Evolutionary conservation across 352 stramenopile species (phyloP).

Genomic region (Phytopythium mirpurense): DNA sequence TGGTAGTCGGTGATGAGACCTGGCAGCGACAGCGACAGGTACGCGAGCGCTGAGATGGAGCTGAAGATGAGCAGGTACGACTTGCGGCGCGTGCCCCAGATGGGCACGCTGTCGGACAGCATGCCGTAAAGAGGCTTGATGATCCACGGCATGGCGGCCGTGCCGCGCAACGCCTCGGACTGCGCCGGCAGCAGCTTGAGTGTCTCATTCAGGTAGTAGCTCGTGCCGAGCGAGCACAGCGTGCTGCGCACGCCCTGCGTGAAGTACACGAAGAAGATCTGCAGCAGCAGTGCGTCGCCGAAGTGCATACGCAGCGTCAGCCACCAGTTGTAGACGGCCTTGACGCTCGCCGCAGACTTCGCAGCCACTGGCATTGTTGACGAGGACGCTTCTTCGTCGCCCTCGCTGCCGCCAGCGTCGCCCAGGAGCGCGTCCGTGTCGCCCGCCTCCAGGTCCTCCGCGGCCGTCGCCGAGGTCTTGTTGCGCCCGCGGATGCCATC

Average conservation of each 20-base stretch:
- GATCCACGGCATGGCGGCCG: conserved; percentile 73
- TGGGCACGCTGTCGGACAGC: conserved; percentile 68
- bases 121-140: conserved; percentile 80
- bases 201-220: conserved; percentile 78
- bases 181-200: conserved; percentile 58
- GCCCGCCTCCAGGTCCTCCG: conserved; percentile 14
- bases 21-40: conserved; percentile 54
- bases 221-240: conserved; percentile 69
- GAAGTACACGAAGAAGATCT: conserved; percentile 86
- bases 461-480: conserved; percentile 19
- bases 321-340: conserved; percentile 52
- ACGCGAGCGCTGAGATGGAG: conserved; percentile 44
- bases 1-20: conserved; percentile 51
- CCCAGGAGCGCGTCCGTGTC: conserved; percentile 6
- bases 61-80: conserved; percentile 78
- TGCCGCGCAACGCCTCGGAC: conserved; percentile 58
- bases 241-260: conserved; percentile 74
- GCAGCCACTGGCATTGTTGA: conserved; percentile 3
- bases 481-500: conserved; percentile 59
- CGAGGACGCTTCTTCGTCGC: conserved; percentile 9
- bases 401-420: conserved; percentile 4
- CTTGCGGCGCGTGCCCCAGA: conserved; percentile 72
- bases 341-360: conserved; percentile 22
- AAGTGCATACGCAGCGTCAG: conserved; percentile 58
- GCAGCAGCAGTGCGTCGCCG: conserved; percentile 56